Evolutionary conservation across 1,139 yeast species (phyloP).

Genomic region (Magnusiomyces ingens): DNA sequence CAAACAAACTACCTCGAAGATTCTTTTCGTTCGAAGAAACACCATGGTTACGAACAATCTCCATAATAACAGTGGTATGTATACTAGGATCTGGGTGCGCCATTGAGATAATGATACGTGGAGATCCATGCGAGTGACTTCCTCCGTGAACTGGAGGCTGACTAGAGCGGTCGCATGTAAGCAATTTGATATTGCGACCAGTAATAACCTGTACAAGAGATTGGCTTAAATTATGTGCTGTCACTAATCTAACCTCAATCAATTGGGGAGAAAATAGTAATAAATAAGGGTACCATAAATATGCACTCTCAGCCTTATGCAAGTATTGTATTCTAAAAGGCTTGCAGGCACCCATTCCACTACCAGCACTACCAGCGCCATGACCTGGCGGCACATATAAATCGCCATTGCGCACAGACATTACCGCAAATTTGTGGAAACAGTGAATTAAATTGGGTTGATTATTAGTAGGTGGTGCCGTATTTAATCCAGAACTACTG

Average conservation of each 20-base stretch:
- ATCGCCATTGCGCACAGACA: conserved; percentile 11
- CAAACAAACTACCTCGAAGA: not conserved
- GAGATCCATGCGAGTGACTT: not conserved
- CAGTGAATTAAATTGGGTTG: conserved; percentile 11
- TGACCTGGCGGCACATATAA: conserved; percentile 3
- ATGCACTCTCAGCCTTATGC: conserved; percentile 13
- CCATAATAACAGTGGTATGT: not conserved
- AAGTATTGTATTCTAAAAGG: conserved; percentile 7
- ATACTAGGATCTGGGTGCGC: conserved; percentile 3
- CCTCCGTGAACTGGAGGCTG: too few relatives aligned
- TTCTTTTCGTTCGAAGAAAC: not conserved
- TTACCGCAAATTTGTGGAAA: conserved; percentile 15
- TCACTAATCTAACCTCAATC: conserved; percentile 14
- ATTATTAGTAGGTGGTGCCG: too few relatives aligned
- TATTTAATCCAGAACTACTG: too few relatives aligned
- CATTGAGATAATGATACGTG: not conserved
- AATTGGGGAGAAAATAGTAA: conserved; percentile 13
- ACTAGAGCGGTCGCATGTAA: not conserved
- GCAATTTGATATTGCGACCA: conserved; percentile 15
- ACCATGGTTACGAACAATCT: not conserved
- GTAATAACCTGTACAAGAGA: conserved; percentile 15
- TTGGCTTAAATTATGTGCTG: conserved; percentile 11
- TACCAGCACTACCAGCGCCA: not conserved
- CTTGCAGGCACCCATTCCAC: not conserved
- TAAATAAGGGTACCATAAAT: conserved; percentile 13